Evolutionary conservation across 371 early-diverging fungal species (phyloP).

Genomic region (Mucor saturninus): DNA sequence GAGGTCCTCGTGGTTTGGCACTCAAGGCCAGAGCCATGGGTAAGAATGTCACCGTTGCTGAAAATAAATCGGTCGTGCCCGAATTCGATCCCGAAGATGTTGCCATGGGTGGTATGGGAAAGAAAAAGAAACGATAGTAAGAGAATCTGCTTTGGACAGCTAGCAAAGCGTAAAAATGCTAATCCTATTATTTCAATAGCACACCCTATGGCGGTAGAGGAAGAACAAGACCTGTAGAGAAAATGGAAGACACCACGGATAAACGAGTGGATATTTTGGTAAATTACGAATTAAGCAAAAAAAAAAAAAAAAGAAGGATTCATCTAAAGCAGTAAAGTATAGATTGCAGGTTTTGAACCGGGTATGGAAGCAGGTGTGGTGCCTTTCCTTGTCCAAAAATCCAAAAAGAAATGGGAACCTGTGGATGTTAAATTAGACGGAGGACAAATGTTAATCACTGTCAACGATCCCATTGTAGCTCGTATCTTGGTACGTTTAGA

Average conservation of each 20-base stretch:
- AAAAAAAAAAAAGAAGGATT: neutral
- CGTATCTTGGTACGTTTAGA: slow-evolving; percentile 45
- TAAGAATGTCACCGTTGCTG: slow-evolving; percentile 30
- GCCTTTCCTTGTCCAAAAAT: slow-evolving; percentile 43
- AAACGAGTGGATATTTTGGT: slow-evolving; percentile 41
- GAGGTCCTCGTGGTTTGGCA: slow-evolving; percentile 24
- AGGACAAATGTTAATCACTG: slow-evolving; percentile 41
- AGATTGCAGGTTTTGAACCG: slow-evolving; percentile 43
- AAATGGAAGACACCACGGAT: slow-evolving; percentile 13
- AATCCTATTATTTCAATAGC: slow-evolving; percentile 15
- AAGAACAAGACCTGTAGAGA: slow-evolving; percentile 15
- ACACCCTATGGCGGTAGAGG: slow-evolving; percentile 43
- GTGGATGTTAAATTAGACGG: slow-evolving; percentile 37
- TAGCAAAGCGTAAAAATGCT: neutral
- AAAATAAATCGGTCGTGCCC: slow-evolving; percentile 23
- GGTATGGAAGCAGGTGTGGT: slow-evolving; percentile 42
- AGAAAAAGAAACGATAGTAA: slow-evolving; percentile 44
- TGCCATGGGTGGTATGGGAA: slow-evolving; percentile 40
- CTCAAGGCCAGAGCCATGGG: slow-evolving; percentile 31
- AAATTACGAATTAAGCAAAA: neutral
- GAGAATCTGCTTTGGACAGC: neutral
- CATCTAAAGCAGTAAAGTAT: neutral
- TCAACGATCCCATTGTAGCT: slow-evolving; percentile 42
- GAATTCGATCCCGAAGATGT: slow-evolving; percentile 36
- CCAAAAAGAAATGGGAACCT: slow-evolving; percentile 49